These are phyloP conservation scores for Teratosphaeria pseudoeucalypti DNA, from an alignment of 2,329 filamentous ascomycete genomes.

Conservation along the genomic window DNA sequence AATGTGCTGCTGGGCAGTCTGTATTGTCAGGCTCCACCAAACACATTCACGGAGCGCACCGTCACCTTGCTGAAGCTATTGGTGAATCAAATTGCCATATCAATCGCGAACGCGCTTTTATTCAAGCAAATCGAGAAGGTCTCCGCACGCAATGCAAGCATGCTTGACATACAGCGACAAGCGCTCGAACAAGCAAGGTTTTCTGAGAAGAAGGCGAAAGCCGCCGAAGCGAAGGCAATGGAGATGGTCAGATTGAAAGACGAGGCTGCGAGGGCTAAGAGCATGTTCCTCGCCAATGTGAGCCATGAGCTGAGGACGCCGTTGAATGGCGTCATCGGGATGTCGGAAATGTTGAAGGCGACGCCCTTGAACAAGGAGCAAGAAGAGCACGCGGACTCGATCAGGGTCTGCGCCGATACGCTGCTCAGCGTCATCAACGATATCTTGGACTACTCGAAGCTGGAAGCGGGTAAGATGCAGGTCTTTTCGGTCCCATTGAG, in stretches of 20 bases:
- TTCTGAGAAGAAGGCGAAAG: conserved; percentile 65
- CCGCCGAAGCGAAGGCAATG: conserved; percentile 65
- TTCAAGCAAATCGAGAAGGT: conserved; percentile 65
- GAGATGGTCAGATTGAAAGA: conserved; percentile 73
- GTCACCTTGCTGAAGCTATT: conserved; percentile 50
- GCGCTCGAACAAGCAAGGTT: conserved; percentile 61
- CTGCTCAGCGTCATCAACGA: conserved; percentile 44
- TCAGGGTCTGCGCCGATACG: conserved; percentile 52
- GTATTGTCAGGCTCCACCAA: conserved; percentile 64
- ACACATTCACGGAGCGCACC: conserved; percentile 64
- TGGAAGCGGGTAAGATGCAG: conserved; percentile 44
- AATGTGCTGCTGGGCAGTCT: conserved; percentile 62
- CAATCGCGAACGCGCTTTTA: conserved; percentile 52
- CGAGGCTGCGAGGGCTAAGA: conserved; percentile 73
- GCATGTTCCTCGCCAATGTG: conserved; percentile 56
- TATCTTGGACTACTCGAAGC: conserved; percentile 41
- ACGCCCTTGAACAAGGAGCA: conserved; percentile 48
- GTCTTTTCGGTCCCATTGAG: conserved; percentile 50
- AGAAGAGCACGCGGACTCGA: conserved; percentile 52
- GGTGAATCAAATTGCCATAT: conserved; percentile 65
- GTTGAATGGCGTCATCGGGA: conserved; percentile 45
- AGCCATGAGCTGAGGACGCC: conserved; percentile 49
- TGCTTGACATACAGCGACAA: conserved; percentile 66
- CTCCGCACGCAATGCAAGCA: conserved; percentile 65
- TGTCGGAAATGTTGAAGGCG: conserved; percentile 51